Base-by-base conservation (phyloP, 129 eudicot species). In the Lactuca saligna region DNA sequence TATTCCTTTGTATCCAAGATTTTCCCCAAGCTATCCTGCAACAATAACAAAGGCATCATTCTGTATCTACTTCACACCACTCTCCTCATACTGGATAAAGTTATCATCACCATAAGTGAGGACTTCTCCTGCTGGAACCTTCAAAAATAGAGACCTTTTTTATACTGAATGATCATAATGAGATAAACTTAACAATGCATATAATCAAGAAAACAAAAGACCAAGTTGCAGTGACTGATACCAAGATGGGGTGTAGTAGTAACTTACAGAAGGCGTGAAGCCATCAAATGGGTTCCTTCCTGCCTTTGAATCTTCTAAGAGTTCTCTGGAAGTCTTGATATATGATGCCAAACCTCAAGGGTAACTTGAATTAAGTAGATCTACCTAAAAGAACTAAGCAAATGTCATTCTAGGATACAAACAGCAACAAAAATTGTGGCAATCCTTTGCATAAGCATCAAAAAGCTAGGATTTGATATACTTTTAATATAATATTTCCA, bases 1-100 rank as follows among this genome's bases (percentile, higher is more conserved):
- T 54, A 92, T 89, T 53, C 96, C 98, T 66, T 87, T 89, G 81
- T 92, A 92, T 61, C 98, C 98, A 60, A 92, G 98, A 75, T 96
- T 96, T 72, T 92, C 98, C 33, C 98, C 98, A 68, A 92, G 98
- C 74, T 96, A 96, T 56, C 98, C 98, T 8, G 98, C 98, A 74
- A 92, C 98, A 75, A 92, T 96, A 69, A 92, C 98, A 85, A 92
- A 92, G 60, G 96, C 98, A 79, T 95, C 95, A 62, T 84, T 86
- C 64, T 75, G 77, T 63, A 90, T 90, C 81, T 92, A 85, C 72
- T 72, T 86, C 59, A 92, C 85, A 46, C 98, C 96, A 46, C 87
- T 72, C 60, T 89, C 95, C 78, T 92, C 98, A 60, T 69, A 92
- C 54, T 85, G 75, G 57, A 89, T 58, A 61, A 89, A 92, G 65